Evolutionary conservation across 495 filamentous ascomycete species (phyloP), one percentile per base, ranked within the genome.

Genomic region (Cetradonia linearis): DNA sequence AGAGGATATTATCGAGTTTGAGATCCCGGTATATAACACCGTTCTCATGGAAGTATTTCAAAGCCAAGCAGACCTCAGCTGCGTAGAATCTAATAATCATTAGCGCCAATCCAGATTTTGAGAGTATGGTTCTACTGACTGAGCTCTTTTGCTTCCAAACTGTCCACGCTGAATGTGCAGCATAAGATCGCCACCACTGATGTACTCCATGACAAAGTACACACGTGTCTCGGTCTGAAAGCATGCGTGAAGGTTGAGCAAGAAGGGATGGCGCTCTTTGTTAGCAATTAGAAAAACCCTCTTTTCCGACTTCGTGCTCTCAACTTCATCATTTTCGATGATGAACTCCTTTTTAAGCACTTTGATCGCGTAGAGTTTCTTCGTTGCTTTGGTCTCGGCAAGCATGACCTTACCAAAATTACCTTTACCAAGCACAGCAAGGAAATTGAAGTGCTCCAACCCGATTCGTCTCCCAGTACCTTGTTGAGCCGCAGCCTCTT

Each of bases 351-450:
- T 99, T 81, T 99, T 99, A 67, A 99, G 77, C 34, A 99, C 93
- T 73, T 99, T 99, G 73, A 99, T 99, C 57, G 93, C 93, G 70
- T 97, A 99, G 34, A 99, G 77, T 70, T 93, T 86, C 70, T 91
- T 89, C 27, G 85, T 80, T 47, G 83, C 81, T 77, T 99, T 99
- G 5, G 93, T 96, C 74, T 99, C 93, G 9, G 93, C 93, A 66
- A 99, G 74, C 93, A 99, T 99, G 75, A 99, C 93, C 77, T 99
- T 99, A 72, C 93, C 93, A 69, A 99, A 99, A 71, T 99, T 99
- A 74, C 93, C 93, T 72, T 99, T 99, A 64, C 93, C 93, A 64
- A 99, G 85, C 64, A 99, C 93, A 60, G 93, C 93, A 63, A 99
- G 81, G 81, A 99, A 99, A 70, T 99, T 99, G 78, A 99, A 99